phyloP scores from a whole-genome alignment of 352 stramenopile species.

The Globisporangium spinosum region DNA sequence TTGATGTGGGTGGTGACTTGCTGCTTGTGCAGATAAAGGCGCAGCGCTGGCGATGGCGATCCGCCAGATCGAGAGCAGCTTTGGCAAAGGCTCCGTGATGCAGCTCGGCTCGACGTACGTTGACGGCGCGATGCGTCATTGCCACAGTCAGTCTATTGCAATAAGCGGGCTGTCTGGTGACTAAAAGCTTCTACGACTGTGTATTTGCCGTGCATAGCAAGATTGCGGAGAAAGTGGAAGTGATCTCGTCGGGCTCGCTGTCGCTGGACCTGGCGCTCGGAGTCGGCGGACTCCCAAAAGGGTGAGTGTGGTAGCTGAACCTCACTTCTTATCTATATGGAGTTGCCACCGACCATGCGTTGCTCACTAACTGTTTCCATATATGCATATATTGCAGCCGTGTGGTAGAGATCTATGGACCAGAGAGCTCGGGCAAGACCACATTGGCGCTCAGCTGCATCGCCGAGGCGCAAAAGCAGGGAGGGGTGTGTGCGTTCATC shows the following conservation, averaged over 20 bases:
- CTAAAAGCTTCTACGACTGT: background rate
- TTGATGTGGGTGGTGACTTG: background rate
- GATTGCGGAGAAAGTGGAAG: conserved; percentile 88
- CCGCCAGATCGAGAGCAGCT: conserved; percentile 94
- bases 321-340: background rate
- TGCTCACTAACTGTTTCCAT: conserved; percentile 10
- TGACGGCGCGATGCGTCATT: background rate
- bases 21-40: conserved; percentile 47
- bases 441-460: conserved; percentile 97
- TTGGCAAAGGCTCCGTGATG: conserved; percentile 96
- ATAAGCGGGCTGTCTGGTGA: background rate
- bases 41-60: conserved; percentile 93
- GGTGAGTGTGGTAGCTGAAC: conserved; percentile 27
- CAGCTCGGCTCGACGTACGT: conserved; percentile 90
- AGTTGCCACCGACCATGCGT: background rate
- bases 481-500: conserved; percentile 96
- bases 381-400: conserved; percentile 47
- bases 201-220: conserved; percentile 31
- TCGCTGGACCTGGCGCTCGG: conserved; percentile 91
- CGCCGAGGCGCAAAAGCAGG: conserved; percentile 93
- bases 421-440: conserved; percentile 97
- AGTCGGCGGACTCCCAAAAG: conserved; percentile 93
- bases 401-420: conserved; percentile 98
- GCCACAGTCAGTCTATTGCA: background rate
- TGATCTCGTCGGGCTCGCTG: conserved; percentile 92